phyloP scores from a whole-genome alignment of 805 yeast genomes.

The Zygoascus ofunaensis region DNA sequence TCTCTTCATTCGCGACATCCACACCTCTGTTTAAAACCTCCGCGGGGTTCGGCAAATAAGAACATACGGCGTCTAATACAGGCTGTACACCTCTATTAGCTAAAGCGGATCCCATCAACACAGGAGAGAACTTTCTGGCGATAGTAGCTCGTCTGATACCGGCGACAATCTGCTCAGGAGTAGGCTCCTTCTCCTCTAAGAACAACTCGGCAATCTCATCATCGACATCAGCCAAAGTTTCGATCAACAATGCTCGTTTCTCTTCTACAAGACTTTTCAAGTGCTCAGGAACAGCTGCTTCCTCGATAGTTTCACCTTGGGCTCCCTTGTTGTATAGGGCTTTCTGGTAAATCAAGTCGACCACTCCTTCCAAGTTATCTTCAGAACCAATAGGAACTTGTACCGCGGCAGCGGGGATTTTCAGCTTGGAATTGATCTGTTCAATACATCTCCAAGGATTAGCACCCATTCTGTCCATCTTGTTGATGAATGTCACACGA shows the following conservation, averaged over 20 bases:
- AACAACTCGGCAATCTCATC: slow-evolving; percentile 93
- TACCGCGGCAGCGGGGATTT: slow-evolving; percentile 92
- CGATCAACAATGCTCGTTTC: slow-evolving; percentile 76
- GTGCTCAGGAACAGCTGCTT: slow-evolving; percentile 63
- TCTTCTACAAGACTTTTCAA: slow-evolving; percentile 78
- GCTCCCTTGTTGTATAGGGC: slow-evolving; percentile 82
- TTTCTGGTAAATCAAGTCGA: slow-evolving; percentile 79
- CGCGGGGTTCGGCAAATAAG: slow-evolving; percentile 90
- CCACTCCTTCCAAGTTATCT: slow-evolving; percentile 74
- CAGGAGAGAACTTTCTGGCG: slow-evolving; percentile 96
- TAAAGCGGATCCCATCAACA: slow-evolving; percentile 97
- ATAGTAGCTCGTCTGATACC: slow-evolving; percentile 95
- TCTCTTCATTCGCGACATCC: slow-evolving; percentile 54
- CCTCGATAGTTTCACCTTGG: slow-evolving; percentile 76
- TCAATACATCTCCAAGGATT: slow-evolving; percentile 93
- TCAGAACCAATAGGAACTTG: slow-evolving; percentile 98
- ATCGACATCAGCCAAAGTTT: slow-evolving; percentile 95
- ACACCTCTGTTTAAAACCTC: slow-evolving; percentile 87
- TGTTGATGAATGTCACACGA: slow-evolving; percentile 88
- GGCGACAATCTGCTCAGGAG: slow-evolving; percentile 67
- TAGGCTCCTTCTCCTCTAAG: slow-evolving; percentile 83
- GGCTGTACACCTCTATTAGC: slow-evolving; percentile 96
- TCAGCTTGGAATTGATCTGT: slow-evolving; percentile 78
- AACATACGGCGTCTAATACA: slow-evolving; percentile 91
- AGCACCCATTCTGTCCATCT: slow-evolving; percentile 99